Evolutionary conservation across 306 rosid species (phyloP), one percentile per base, ranked within the genome.

Genomic region (Trichosanthes truncata): DNA sequence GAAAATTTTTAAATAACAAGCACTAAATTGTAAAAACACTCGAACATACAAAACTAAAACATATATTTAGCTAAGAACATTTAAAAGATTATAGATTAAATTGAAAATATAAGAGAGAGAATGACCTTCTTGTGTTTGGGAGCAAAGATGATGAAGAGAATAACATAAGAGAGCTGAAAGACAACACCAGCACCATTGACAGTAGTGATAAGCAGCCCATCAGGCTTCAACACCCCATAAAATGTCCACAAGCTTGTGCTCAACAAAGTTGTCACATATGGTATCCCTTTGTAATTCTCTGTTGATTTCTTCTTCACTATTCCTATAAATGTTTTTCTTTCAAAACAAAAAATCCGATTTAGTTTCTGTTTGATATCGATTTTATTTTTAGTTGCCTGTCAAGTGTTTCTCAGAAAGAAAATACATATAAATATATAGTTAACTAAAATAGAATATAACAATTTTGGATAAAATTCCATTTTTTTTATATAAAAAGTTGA

Each of bases 281-380:
- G 89, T 26, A 77, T 81, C 26, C 82, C 86, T 63, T 79, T 69
- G 85, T 77, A 83, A 82, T 85, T 79, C 82, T 74, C 88, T 21
- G 88, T 89, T 12, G 93, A 87, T 80, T 81, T 89, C 74, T 80
- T 82, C 84, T 84, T 89, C 84, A 89, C 91, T 82, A 89, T 86
- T 36, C 63, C 36, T 73, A 60, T 48, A 65, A 89, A 87, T 0
- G 93, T 89, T 77, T 83, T 82, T 60, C 91, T 87, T 68, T 45
- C 53, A 21, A 18, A 59, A 20, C 4, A 7, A 46, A 56, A 40
- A 11, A 2, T 21, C 3, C 20, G 3, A 6, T 35, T 66, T 36
- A 66, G 23, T 4, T 18, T 13, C 6, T n/a, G 0, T 62, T 38
- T 9, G 7, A 13, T 4, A 61, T 12, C 20, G 15, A 23, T 10